Evolutionary conservation across 1,139 yeast species (phyloP), one percentile per base, ranked within the genome.

Genomic region (Pneumocystis murina): DNA sequence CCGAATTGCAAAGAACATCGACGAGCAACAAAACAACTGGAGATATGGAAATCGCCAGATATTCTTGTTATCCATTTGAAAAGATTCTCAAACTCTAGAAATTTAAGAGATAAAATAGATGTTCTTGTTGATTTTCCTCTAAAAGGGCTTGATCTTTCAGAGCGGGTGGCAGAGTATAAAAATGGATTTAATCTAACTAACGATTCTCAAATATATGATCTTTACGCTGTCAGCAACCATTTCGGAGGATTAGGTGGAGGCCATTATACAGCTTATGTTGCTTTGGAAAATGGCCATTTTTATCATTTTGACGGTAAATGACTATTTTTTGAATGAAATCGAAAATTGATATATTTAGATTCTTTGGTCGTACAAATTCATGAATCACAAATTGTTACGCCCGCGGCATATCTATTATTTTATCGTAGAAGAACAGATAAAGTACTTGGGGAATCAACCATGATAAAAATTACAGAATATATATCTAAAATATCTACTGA

Each of bases 171-270:
- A 1, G 70, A 68, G 43, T 66, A 65, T 64, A 75, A 77, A 41
- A 73, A 76, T 16, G 72, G 74, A 20, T 77, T 74, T 24, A 74
- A 74, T 14, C 76, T 75, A 16, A 57, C 62, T 5, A 75, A 75
- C 8, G 71, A 74, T 20, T 68, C 64, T 10, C 64, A 70, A 24
- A 73, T 88, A 0, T 92, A 92, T 73, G 98, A 92, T 72, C 77
- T 92, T 69, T 80, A 88, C 70, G 97, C 95, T 0, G 97, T 92
- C 35, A 97, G 91, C 72, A 91, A 91, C 73, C 98, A 92, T 72
- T 91, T 80, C 72, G 98, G 98, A 64, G 97, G 97, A 0, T 78
- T 92, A 40, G 97, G 97, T 0, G 98, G 98, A 7, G 98, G 98
- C 2, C 98, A 92, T 75, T 92, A 92, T 73, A 92, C 98, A 0